phyloP scores from a whole-genome alignment of 768 basidiomycete genomes.

The Lactifluus hygrophoroides region DNA sequence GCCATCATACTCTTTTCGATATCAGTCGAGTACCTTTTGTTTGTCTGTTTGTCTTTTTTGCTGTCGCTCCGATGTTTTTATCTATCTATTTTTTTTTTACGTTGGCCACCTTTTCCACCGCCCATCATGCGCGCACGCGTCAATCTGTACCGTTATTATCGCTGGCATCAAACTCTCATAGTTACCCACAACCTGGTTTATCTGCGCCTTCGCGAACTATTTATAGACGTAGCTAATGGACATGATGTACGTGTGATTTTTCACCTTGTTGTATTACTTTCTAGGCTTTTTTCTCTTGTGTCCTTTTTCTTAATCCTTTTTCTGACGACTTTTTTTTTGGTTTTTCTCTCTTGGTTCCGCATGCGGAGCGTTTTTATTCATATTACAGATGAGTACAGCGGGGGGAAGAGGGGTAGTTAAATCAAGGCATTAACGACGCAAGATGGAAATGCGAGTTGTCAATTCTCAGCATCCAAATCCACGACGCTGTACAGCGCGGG shows the following conservation, averaged over 20 bases:
- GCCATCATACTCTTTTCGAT: neutral
- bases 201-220: neutral
- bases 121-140: neutral
- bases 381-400: neutral
- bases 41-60: neutral
- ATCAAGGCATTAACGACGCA: neutral
- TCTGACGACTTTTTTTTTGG: no score
- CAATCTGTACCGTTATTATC: slow-evolving; percentile 14
- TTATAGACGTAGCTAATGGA: neutral
- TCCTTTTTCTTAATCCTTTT: neutral
- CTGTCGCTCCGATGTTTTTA: neutral
- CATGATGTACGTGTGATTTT: neutral
- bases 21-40: neutral
- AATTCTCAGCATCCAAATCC: slow-evolving; percentile 14
- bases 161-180: neutral
- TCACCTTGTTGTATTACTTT: neutral
- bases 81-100: neutral
- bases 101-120: neutral
- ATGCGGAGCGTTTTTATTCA: neutral
- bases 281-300: neutral
- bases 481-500: slow-evolving; percentile 12
- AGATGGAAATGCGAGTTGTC: neutral
- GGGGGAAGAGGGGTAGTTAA: neutral
- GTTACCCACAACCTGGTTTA: neutral
- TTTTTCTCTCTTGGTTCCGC: neutral